Conservation (phyloP, 2,329 filamentous ascomycete species). For the Tolypocladium inflatum region DNA sequence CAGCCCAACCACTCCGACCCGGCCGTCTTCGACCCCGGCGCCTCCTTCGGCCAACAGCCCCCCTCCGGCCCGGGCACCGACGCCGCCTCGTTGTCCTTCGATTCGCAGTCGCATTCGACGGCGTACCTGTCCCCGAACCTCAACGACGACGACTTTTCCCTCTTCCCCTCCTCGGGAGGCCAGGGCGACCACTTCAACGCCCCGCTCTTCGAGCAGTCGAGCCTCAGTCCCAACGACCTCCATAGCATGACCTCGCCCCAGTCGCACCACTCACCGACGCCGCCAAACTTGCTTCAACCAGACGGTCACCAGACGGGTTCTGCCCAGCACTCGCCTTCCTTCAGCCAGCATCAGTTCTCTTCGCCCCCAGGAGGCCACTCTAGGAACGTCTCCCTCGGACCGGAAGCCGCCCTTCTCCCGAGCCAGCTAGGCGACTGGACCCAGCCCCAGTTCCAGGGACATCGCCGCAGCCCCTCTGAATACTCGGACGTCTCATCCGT, state of each 20-base stretch:
- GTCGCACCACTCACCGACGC: slow-evolving; percentile 45
- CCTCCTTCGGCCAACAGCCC: slow-evolving; percentile 34
- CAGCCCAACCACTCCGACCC: slow-evolving; percentile 25
- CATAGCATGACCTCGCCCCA: slow-evolving; percentile 46
- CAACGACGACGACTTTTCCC: slow-evolving; percentile 49
- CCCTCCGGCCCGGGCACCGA: slow-evolving; percentile 21
- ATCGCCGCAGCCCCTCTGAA: slow-evolving; percentile 80
- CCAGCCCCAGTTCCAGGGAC: slow-evolving; percentile 61
- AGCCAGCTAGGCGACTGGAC: slow-evolving; percentile 44
- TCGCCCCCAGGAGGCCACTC: slow-evolving; percentile 40
- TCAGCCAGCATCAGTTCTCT: slow-evolving; percentile 46
- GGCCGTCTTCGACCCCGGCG: slow-evolving; percentile 29
- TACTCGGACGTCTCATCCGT: slow-evolving; percentile 85
- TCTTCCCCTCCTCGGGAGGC: slow-evolving; percentile 48
- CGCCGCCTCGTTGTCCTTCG: slow-evolving; percentile 29
- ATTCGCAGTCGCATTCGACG: slow-evolving; percentile 28
- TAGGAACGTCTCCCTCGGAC: slow-evolving; percentile 46
- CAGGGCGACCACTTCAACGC: slow-evolving; percentile 49
- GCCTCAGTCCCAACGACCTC: slow-evolving; percentile 36
- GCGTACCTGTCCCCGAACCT: slow-evolving; percentile 43
- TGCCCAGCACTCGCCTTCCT: slow-evolving; percentile 46
- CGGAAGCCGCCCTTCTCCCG: slow-evolving; percentile 45
- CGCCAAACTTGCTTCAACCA: slow-evolving; percentile 43
- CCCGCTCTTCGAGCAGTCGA: slow-evolving; percentile 45
- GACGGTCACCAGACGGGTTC: slow-evolving; percentile 37